These are phyloP conservation scores for Meredithiella fracta DNA, from an alignment of 2,329 filamentous ascomycete genomes.

Conservation along the genomic window DNA sequence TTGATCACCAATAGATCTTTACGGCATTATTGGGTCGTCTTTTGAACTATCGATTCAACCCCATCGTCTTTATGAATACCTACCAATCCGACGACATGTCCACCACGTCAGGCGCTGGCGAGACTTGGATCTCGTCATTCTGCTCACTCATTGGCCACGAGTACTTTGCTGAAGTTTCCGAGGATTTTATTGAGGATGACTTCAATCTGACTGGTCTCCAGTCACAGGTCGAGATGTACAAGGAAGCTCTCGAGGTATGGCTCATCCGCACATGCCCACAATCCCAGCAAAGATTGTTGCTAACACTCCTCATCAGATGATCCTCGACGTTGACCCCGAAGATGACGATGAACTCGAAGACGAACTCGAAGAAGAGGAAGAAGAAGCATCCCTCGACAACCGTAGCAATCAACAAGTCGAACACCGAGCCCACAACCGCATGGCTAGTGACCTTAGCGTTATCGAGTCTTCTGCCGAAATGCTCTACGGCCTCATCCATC, in stretches of 20 bases:
- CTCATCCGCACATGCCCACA: neutral
- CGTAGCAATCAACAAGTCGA: constrained; percentile 32
- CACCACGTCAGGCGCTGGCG: constrained; percentile 44
- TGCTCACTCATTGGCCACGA: constrained; percentile 92
- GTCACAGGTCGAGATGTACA: constrained; percentile 94
- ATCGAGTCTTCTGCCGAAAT: constrained; percentile 97
- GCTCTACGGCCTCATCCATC: constrained; percentile 94
- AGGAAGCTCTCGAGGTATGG: constrained; percentile 74
- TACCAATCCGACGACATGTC: constrained; percentile 31
- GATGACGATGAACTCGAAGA: constrained; percentile 80
- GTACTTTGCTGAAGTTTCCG: constrained; percentile 96
- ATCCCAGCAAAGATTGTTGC: neutral
- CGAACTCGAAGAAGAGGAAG: constrained; percentile 57
- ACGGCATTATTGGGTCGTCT: neutral
- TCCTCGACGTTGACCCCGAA: constrained; percentile 92
- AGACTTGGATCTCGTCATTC: constrained; percentile 97
- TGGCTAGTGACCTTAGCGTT: constrained; percentile 82
- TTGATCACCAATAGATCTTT: neutral
- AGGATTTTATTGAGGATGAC: constrained; percentile 99
- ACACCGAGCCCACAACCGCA: constrained; percentile 63
- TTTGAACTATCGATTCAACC: neutral
- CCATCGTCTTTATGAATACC: neutral
- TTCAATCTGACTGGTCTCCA: constrained; percentile 96
- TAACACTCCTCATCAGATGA: constrained; percentile 44
- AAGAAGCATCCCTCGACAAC: constrained; percentile 45